phyloP scores from a whole-genome alignment of 345 rosid genomes.

The Odontarrhena argentea region DNA sequence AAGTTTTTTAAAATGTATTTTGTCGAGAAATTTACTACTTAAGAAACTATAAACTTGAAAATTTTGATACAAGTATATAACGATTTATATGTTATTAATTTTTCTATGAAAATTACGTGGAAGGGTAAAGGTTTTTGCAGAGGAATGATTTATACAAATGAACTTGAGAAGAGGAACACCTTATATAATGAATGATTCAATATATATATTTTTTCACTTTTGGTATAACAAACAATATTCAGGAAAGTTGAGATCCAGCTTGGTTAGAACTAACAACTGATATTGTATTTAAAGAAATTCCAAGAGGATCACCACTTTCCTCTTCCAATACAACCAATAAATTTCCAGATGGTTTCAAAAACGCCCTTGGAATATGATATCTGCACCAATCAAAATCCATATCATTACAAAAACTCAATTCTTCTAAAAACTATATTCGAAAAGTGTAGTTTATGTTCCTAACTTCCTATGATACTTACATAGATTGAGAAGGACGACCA shows the following conservation, averaged over 20 bases:
- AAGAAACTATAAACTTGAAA: no score
- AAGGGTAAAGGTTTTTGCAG: no score
- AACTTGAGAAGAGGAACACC: not conserved
- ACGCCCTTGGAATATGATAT: conserved; percentile 78
- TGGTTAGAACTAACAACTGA: conserved; percentile 28
- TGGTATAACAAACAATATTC: conserved; percentile 17
- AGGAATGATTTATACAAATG: no score
- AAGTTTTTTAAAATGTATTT: no score
- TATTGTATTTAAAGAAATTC: conserved; percentile 54
- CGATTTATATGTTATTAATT: no score
- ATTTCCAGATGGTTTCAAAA: conserved; percentile 57
- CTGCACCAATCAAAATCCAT: conserved; percentile 38
- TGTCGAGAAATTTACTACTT: no score
- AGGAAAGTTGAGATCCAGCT: conserved; percentile 31
- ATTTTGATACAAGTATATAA: no score
- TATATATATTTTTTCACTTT: not conserved
- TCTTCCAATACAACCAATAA: conserved; percentile 68
- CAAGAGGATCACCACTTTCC: conserved; percentile 65
- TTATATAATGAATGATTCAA: not conserved
- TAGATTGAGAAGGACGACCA: conserved; percentile 66
- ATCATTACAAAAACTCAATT: not conserved
- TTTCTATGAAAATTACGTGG: no score
- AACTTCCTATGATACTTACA: conserved; percentile 46
- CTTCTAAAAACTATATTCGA: not conserved
- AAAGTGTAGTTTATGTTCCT: not conserved